Base-by-base conservation (phyloP, 139 green algal species). In the Yamagishiella unicocca region DNA sequence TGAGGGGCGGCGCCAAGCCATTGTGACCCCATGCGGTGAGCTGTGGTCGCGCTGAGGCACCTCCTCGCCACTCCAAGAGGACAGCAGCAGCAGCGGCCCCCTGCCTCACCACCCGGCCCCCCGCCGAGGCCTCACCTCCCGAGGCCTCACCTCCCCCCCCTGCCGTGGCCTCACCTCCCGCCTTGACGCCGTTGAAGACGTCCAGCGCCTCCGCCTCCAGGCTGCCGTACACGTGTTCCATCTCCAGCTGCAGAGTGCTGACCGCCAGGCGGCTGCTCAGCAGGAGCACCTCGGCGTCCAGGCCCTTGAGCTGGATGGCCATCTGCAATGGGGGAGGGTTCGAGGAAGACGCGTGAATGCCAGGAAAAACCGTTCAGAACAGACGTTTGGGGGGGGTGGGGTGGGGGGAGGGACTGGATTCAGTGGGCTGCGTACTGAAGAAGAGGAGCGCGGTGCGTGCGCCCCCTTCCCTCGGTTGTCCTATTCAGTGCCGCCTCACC, bases 161-260 rank as follows among this genome's bases (percentile, higher is more conserved):
- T 43, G 9, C 64, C 64, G 10, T 43, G 7, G 8, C 45, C 43
- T 33, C 75, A 82, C 55, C 77, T 43, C 77, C 77, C 58, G 38
- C 6, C 35, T 43, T 55, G 55, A 84, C 37, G 17, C 77, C 77
- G 55, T 73, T 74, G 38, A 73, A 74, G 1, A 98, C 81, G 66
- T 98, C 94, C 50, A 99, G 82, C 0, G 95, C 94, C 91, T 99
- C 97, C 1, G 97, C 94, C 91, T 99, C 97, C 62, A 99, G 82
- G 22, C 77, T 88, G 4, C 76, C 72, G 54, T 96, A 97, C 25
- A 99, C 93, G 33, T 95, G 95, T 89, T 98, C 96, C 96, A 99
- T 96, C 91, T 99, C 95, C 46, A 99, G 90, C 90, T 98, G 94
- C 77, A 99, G 90, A 27, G 94, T 98, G 62, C 93, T 90, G 31